phyloP scores from a whole-genome alignment of 768 basidiomycete genomes.

The Lentinula detonsa region DNA sequence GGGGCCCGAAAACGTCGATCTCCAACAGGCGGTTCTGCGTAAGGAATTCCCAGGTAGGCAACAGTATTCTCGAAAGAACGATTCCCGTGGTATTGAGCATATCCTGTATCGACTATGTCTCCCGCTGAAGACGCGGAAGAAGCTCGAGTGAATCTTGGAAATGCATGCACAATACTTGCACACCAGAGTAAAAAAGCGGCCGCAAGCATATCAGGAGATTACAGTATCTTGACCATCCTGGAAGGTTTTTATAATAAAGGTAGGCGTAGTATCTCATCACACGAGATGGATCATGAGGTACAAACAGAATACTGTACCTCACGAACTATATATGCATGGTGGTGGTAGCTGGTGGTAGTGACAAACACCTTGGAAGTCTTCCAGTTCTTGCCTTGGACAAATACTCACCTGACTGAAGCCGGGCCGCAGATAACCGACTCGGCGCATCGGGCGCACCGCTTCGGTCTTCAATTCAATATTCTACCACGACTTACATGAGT shows the following conservation, averaged over 20 bases:
- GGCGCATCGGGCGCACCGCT: too few species aligned
- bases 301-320: not conserved
- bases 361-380: too few species aligned
- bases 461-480: too few species aligned
- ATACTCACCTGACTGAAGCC: too few species aligned
- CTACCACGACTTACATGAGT: too few species aligned
- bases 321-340: too few species aligned
- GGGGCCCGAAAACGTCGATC: slow-evolving; percentile 48
- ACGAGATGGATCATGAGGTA: not conserved
- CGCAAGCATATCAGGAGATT: not conserved
- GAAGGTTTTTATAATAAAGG: not conserved
- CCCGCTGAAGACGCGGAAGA: not conserved
- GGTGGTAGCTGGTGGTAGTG: not conserved
- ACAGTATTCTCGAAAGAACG: slow-evolving; percentile 44
- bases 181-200: not conserved
- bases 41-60: slow-evolving; percentile 54
- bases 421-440: too few species aligned
- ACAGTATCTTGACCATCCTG: not conserved
- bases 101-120: slow-evolving; percentile 48
- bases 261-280: not conserved
- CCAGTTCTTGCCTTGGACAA: too few species aligned
- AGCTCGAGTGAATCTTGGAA: not conserved
- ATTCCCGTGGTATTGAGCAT: slow-evolving; percentile 53
- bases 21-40: slow-evolving; percentile 53
- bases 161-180: not conserved